Evolutionary conservation across 164 flowering plant species (phyloP).

Genomic region (Nelumbo lutea): DNA sequence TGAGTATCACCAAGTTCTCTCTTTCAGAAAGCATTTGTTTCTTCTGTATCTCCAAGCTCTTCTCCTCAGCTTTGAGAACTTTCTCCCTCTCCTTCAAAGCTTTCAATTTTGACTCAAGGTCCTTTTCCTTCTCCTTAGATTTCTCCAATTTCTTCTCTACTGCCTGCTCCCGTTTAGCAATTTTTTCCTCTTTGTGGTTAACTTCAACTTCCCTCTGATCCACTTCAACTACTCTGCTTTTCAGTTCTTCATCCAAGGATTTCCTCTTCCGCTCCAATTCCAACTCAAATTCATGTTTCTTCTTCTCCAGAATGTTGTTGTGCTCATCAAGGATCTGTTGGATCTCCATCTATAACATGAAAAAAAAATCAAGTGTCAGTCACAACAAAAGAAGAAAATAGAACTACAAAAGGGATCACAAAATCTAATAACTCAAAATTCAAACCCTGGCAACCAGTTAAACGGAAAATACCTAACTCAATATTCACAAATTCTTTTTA

Average conservation of each 20-base stretch:
- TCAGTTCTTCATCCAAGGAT: constrained; percentile 51
- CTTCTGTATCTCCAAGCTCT: constrained; percentile 43
- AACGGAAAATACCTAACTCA: no score
- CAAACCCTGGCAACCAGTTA: not conserved
- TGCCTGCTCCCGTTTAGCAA: constrained; percentile 54
- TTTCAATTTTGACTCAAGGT: constrained; percentile 49
- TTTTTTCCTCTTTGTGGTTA: constrained; percentile 57
- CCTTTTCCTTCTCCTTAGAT: constrained; percentile 71
- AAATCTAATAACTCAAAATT: not conserved
- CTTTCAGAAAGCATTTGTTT: constrained; percentile 37
- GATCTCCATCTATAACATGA: constrained; percentile 51
- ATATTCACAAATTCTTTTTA: no score
- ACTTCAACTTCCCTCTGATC: constrained; percentile 48
- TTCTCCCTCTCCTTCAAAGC: constrained; percentile 63
- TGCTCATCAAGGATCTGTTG: constrained; percentile 71
- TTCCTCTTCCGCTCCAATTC: constrained; percentile 57
- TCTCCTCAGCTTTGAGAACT: constrained; percentile 49
- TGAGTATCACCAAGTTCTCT: constrained; percentile 41
- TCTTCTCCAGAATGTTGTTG: constrained; percentile 33
- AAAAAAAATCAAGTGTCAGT: constrained; percentile 6
- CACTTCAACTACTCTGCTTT: constrained; percentile 31
- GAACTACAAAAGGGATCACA: not conserved
- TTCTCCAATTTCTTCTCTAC: constrained; percentile 63
- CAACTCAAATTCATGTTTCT: constrained; percentile 48
- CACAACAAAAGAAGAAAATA: not conserved